A percentile compares a stretch with the other conserved stretches of the same genome.
Evolutionary conservation across 2,329 filamentous ascomycete species (phyloP).

Genomic region (Botryotinia convoluta): DNA sequence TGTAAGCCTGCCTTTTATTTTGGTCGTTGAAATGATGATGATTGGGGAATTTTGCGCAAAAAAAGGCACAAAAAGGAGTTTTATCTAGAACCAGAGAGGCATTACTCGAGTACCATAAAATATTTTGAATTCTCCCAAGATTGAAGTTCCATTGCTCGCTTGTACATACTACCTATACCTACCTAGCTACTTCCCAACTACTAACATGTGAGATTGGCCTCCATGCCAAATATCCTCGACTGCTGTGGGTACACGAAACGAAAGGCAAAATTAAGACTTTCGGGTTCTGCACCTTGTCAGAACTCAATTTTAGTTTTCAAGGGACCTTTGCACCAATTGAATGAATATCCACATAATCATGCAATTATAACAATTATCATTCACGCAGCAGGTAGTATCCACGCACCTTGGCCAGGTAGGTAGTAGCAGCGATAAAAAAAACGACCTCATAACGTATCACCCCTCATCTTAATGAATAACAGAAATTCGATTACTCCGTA

Average conservation of each 20-base stretch:
- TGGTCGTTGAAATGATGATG: constrained; percentile 23
- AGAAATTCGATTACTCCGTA: no score
- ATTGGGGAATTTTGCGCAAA: constrained; percentile 22
- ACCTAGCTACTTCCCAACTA: neutral
- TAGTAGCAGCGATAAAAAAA: neutral
- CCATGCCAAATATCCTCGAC: neutral
- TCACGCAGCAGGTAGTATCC: neutral
- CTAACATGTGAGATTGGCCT: constrained; percentile 2
- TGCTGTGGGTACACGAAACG: neutral
- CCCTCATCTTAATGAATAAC: neutral
- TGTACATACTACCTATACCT: neutral
- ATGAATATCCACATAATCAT: neutral
- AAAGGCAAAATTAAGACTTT: neutral
- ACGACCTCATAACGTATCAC: neutral
- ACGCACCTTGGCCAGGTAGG: neutral
- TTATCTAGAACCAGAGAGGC: constrained; percentile 34
- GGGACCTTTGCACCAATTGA: neutral
- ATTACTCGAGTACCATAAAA: constrained; percentile 28
- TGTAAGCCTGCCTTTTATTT: constrained; percentile 16
- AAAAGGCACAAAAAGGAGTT: constrained; percentile 35
- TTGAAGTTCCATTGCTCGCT: neutral
- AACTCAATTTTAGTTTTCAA: neutral
- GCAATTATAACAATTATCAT: neutral
- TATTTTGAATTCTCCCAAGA: constrained; percentile 25
- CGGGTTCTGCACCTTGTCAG: neutral